Base-by-base conservation (phyloP, 2,329 filamentous ascomycete species). In the Dothiorella sarmentorum region DNA sequence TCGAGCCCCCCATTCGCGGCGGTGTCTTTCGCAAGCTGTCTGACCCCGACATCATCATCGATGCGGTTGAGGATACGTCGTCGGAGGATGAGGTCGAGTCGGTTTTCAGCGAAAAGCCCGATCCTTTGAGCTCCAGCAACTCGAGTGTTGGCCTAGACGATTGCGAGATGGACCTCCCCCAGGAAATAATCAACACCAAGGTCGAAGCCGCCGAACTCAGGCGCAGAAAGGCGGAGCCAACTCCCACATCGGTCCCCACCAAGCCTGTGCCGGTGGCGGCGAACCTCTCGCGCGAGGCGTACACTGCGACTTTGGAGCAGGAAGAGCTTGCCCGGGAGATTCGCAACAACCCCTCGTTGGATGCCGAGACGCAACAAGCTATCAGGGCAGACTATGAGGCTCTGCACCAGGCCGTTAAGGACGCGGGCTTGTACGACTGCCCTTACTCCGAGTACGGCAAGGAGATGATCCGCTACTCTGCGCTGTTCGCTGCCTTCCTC, bases 381-480 rank as follows among this genome's bases (percentile, higher is more conserved):
- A 86, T 88, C 63, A 71, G 77, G 0, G 56, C 63, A 44, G 82
- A 83, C 64, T 88, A 86, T 69, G 78, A 81, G 11, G 68, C 67
- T 3, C 71, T 88, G 29, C 82, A 86, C 65, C 73, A 83, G 62
- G 74, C 75, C 40, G 68, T 88, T 61, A 75, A 78, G 53, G 78
- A 80, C 7, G 74, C 78, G 60, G 84, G 84, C 2, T 75, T 83
- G 17, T 88, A 87, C 71, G 63, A 81, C 9, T 87, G 85, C 63
- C 77, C 73, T 1, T 86, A 85, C 69, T 63, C 72, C 1, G 81
- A 82, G 40, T 88, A 88, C 61, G 80, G 69, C 61, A 82, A 81
- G 68, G 85, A 87, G 67, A 70, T 77, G 63, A 62, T 75, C n/a
- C 81, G 85, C 10, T 86, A 85, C 64, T 64, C 67, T 0, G 62